Percentiles rank a stretch among this genome's conserved stretches.
phyloP scores from a whole-genome alignment of 2,329 filamentous ascomycete genomes.

The Arthrobotrys sinensis region DNA sequence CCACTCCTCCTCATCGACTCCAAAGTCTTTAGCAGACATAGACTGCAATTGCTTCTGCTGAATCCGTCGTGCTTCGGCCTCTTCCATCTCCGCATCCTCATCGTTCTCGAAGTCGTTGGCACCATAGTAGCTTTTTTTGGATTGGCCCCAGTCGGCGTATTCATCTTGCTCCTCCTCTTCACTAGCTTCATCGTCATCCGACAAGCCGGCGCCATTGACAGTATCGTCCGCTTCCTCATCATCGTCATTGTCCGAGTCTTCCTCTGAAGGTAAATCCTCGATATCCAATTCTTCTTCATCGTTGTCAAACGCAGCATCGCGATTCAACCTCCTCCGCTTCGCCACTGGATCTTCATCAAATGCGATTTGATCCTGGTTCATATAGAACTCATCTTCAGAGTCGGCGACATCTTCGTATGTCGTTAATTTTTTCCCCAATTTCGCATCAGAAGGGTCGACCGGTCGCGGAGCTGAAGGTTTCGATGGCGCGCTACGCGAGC shows the following conservation, averaged over 20 bases:
- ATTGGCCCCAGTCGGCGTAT: constrained; percentile 85
- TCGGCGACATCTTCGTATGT: constrained; percentile 83
- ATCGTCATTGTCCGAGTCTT: constrained; percentile 64
- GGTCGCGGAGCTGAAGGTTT: constrained; percentile 71
- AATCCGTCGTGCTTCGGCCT: constrained; percentile 86
- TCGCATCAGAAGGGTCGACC: constrained; percentile 74
- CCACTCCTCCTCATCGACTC: constrained; percentile 93
- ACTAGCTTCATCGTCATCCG: constrained; percentile 68
- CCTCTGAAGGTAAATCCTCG: constrained; percentile 61
- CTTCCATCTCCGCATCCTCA: constrained; percentile 87
- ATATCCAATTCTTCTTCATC: constrained; percentile 62
- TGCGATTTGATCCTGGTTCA: constrained; percentile 86
- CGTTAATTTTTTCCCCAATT: constrained; percentile 70
- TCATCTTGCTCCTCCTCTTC: constrained; percentile 74
- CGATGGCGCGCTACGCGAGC: constrained; percentile 69
- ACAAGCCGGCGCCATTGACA: constrained; percentile 56
- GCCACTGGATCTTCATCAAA: constrained; percentile 83
- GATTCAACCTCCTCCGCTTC: constrained; percentile 81
- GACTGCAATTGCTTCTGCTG: constrained; percentile 91
- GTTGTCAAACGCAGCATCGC: constrained; percentile 64
- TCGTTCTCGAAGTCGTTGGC: constrained; percentile 82
- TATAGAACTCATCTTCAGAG: constrained; percentile 93
- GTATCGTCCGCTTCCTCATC: constrained; percentile 73
- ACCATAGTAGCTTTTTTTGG: constrained; percentile 92
- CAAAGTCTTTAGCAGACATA: constrained; percentile 93